These are phyloP conservation scores for Cyanophora paradoxa DNA, from an alignment of 78 protist genomes.

Conservation along the genomic window DNA sequence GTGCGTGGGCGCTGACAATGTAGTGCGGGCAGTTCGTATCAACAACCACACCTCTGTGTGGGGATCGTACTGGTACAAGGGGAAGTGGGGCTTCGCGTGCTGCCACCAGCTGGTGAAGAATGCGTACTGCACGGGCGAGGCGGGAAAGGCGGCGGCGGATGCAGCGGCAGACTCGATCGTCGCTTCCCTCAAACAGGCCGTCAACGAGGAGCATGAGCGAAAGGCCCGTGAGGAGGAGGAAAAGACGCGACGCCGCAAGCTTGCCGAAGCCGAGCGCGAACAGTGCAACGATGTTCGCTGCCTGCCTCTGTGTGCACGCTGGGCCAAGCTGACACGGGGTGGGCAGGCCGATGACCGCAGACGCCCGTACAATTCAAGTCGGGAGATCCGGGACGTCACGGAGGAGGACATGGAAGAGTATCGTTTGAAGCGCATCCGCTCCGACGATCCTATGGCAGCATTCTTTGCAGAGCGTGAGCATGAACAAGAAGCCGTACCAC, in stretches of 20 bases:
- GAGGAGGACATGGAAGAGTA: constrained; percentile 14
- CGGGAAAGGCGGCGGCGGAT: constrained; percentile 39
- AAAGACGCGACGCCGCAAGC: too few relatives aligned
- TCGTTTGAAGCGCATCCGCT: not conserved
- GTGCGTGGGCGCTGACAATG: not conserved
- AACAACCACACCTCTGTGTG: constrained; percentile 85
- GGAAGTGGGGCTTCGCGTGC: constrained; percentile 89
- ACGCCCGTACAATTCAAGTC: constrained; percentile 3
- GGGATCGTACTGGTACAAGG: constrained; percentile 85
- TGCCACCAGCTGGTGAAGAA: constrained; percentile 58
- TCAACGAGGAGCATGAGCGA: too few relatives aligned
- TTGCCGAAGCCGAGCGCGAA: too few relatives aligned
- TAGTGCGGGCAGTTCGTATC: constrained; percentile 1
- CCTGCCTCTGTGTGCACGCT: too few relatives aligned
- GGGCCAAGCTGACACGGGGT: too few relatives aligned
- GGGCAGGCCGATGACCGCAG: not conserved
- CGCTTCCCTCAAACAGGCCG: too few relatives aligned
- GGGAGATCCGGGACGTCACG: constrained; percentile 8
- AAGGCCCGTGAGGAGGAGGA: too few relatives aligned
- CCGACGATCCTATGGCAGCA: constrained; percentile 15
- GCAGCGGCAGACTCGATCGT: not conserved
- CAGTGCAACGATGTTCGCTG: too few relatives aligned
- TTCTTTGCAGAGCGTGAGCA: too few relatives aligned
- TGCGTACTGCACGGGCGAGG: constrained; percentile 82
- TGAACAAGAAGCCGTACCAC: too few relatives aligned